These are phyloP conservation scores for Wickerhamiella pararugosa DNA, from an alignment of 1,139 yeast species.

Conservation along the genomic window DNA sequence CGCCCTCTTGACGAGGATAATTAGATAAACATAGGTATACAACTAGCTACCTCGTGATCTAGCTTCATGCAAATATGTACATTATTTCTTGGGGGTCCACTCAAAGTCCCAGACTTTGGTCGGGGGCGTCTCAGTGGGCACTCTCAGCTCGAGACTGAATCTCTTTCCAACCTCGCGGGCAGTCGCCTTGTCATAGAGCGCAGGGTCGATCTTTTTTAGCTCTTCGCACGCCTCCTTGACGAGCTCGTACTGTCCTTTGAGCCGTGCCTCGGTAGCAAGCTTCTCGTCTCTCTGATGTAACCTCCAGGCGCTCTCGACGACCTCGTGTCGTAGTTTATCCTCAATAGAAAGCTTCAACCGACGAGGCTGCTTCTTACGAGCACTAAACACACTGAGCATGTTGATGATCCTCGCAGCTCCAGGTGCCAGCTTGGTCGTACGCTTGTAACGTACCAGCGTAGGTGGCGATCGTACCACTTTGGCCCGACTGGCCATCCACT, in stretches of 20 bases:
- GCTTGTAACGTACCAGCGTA: slow-evolving; percentile 13
- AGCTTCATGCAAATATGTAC: too few species aligned
- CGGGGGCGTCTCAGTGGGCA: slow-evolving; percentile 90
- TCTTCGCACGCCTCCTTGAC: slow-evolving; percentile 64
- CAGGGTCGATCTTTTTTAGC: slow-evolving; percentile 37
- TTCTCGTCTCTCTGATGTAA: slow-evolving; percentile 36
- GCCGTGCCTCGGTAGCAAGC: slow-evolving; percentile 30
- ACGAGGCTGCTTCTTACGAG: slow-evolving; percentile 77
- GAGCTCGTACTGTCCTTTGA: slow-evolving; percentile 49
- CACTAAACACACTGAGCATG: slow-evolving; percentile 63
- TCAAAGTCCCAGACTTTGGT: slow-evolving; percentile 66
- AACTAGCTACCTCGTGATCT: too few species aligned
- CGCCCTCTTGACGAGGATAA: slow-evolving; percentile 5
- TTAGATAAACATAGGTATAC: not conserved
- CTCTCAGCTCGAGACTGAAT: slow-evolving; percentile 45
- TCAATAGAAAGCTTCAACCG: slow-evolving; percentile 61
- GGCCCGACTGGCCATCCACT: slow-evolving; percentile 1
- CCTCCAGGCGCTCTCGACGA: slow-evolving; percentile 76
- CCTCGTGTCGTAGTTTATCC: slow-evolving; percentile 72
- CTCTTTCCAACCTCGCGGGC: slow-evolving; percentile 32
- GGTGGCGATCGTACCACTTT: slow-evolving; percentile 6
- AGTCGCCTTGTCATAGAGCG: slow-evolving; percentile 37
- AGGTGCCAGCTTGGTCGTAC: slow-evolving; percentile 27
- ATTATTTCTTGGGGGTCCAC: slow-evolving; percentile 23
- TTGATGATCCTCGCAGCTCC: slow-evolving; percentile 44